Evolutionary conservation across 1,284 basidiomycete species (phyloP), one percentile per base, ranked within the genome.

Genomic region (Hypsizygus ulmarius): DNA sequence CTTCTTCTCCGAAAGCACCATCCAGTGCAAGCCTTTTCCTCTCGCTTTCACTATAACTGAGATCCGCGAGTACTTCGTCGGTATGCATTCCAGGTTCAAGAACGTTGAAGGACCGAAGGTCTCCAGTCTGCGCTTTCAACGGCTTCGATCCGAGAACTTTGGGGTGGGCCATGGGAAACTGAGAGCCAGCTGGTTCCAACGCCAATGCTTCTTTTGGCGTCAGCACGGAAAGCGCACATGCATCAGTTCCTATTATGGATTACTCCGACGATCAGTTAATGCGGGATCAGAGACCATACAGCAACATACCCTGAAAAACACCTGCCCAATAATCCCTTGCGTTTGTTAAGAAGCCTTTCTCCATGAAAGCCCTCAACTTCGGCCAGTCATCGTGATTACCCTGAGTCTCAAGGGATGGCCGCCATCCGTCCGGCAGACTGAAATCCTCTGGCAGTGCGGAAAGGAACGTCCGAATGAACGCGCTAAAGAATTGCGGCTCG

Each of bases 181-280:
- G 44, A 12, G 65, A 66, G 3, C 56, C 58, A 5, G 62, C 56
- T 5, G 67, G 55, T 44, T 72, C 65, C 21, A 76, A 62, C 21
- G 59, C 63, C 5, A 69, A 74, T 3, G 83, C 84, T 70, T 89
- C 86, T 18, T 65, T 55, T 0, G 82, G 76, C 2, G 76, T 74
- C n/a, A 92, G 72, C 12, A 93, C 85, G 0, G 90, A 88, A 5
- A 87, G 72, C 3, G 76, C 77, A 62, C 90, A 93, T 6, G 88
- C 83, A 53, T 93, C 90, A 6, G 81, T 85, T 25, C 77, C 87
- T 81, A 63, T 27, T 32, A 36, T 39, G 29, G 25, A 11, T 33
- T 14, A 36, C 12, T 8, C 15, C 32, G n/a, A 42, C 28, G 21
- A 47, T 25, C 28, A 30, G 25, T 19, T n/a, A 33, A 42, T 38